Conservation (phyloP, 1,284 basidiomycete species). For the Heliocybe sulcata region DNA sequence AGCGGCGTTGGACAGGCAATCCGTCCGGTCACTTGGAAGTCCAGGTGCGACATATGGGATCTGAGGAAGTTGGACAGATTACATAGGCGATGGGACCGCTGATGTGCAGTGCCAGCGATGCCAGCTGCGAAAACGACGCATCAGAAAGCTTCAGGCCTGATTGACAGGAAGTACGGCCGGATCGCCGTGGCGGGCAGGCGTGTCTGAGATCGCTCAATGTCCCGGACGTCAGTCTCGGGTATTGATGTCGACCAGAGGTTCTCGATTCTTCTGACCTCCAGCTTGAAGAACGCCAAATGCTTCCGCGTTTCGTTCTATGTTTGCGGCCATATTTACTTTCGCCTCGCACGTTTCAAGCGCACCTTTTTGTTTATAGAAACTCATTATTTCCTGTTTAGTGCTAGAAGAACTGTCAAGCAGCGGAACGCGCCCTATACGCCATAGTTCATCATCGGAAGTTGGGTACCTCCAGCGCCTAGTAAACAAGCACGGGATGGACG, state of each 20-base stretch:
- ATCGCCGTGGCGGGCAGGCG: neutral
- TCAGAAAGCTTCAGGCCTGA: neutral
- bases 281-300: neutral
- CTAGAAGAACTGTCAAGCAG: slow-evolving; percentile 37
- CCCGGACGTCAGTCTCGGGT: neutral
- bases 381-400: slow-evolving; percentile 20
- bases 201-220: neutral
- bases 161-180: neutral
- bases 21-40: neutral
- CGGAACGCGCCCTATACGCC: slow-evolving; percentile 62
- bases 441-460: slow-evolving; percentile 43
- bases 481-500: slow-evolving; percentile 66
- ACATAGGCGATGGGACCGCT: neutral
- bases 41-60: neutral
- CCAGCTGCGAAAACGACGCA: neutral
- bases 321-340: neutral
- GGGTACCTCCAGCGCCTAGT: slow-evolving; percentile 67
- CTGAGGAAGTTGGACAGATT: neutral
- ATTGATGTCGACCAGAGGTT: neutral
- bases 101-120: neutral
- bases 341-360: neutral
- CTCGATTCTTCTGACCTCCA: neutral
- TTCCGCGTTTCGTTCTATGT: neutral
- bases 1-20: neutral
- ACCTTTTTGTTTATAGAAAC: neutral